Evolutionary conservation across 139 green algal genomes (phyloP).

Genomic region (Zygnema circumcarinatum): DNA sequence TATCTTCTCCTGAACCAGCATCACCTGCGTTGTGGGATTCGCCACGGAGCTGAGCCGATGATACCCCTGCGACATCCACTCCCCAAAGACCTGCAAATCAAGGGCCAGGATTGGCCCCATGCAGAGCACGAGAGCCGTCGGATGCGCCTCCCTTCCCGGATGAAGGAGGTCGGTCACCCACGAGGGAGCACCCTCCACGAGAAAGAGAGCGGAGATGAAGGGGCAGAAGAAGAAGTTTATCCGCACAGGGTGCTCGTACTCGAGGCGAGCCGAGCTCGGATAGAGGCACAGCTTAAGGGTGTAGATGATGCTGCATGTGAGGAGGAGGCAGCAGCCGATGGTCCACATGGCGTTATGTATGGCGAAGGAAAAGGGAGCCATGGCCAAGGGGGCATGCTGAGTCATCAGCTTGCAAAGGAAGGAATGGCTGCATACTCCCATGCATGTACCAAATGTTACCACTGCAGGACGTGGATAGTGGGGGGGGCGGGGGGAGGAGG

Average conservation of each 20-base stretch:
- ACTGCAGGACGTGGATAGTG: not conserved
- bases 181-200: not conserved
- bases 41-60: not conserved
- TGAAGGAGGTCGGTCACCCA: not conserved
- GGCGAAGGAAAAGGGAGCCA: not conserved
- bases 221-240: not conserved
- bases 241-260: not conserved
- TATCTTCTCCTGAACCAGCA: no score
- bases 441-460: not conserved
- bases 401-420: not conserved
- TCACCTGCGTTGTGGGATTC: not conserved
- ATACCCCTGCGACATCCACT: not conserved
- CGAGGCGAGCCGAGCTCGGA: not conserved
- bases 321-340: not conserved
- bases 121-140: not conserved
- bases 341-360: not conserved
- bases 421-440: not conserved
- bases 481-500: not conserved
- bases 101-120: not conserved
- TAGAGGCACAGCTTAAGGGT: not conserved
- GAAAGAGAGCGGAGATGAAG: not conserved
- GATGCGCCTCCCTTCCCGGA: not conserved
- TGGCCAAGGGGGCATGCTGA: no score
- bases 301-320: not conserved
- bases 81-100: not conserved